These are phyloP conservation scores for Malus asiatica DNA, from an alignment of 306 rosid genomes.

Conservation along the genomic window DNA sequence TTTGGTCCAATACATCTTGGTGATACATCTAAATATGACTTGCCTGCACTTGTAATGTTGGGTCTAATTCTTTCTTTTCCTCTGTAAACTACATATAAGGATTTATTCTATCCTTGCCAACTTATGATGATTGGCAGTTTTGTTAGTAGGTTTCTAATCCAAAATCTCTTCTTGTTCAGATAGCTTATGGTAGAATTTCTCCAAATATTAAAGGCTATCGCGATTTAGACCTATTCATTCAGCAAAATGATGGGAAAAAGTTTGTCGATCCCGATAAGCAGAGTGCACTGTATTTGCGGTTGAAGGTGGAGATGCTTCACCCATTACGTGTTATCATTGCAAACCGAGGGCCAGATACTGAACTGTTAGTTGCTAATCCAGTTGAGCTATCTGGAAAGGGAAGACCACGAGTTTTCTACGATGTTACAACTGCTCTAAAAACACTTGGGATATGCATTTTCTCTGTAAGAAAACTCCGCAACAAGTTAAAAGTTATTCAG, in stretches of 20 bases:
- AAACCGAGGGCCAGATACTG: slow-evolving; percentile 72
- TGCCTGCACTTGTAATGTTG: not conserved
- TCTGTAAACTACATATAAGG: not conserved
- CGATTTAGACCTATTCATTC: slow-evolving; percentile 66
- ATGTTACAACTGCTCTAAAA: slow-evolving; percentile 66
- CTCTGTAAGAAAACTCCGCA: slow-evolving; percentile 39
- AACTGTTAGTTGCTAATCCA: slow-evolving; percentile 69
- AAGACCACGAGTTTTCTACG: slow-evolving; percentile 69
- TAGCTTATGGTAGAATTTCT: slow-evolving; percentile 55
- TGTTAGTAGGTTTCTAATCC: slow-evolving; percentile 12
- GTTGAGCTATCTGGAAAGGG: slow-evolving; percentile 82
- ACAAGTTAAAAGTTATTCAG: too few species aligned
- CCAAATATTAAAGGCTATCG: slow-evolving; percentile 39
- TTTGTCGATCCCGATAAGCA: slow-evolving; percentile 56
- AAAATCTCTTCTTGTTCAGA: slow-evolving; percentile 29
- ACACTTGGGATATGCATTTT: slow-evolving; percentile 65
- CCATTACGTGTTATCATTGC: slow-evolving; percentile 62
- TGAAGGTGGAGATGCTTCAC: slow-evolving; percentile 76
- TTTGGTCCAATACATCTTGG: not conserved
- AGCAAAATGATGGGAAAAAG: slow-evolving; percentile 61
- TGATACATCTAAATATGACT: not conserved
- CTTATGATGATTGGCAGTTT: not conserved
- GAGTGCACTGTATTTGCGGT: slow-evolving; percentile 36
- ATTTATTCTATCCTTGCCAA: not conserved
- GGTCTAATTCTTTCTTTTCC: too few species aligned